Base-by-base conservation (phyloP, 1,139 yeast genomes). In the Geotrichum cucujoidarum region DNA sequence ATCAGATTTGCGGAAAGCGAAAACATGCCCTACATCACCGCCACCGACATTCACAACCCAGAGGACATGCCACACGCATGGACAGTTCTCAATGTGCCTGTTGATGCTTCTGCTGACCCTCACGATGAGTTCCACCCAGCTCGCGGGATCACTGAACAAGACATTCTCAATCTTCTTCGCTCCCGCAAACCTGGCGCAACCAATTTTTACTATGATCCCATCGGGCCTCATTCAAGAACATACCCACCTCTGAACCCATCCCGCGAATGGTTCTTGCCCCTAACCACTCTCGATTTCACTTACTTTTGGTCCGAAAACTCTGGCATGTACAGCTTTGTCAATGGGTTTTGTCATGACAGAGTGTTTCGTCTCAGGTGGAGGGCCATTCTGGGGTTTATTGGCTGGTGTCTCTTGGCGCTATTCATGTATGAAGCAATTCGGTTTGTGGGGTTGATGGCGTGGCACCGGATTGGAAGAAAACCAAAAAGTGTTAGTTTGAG, bases 291-390 rank as follows among this genome's bases (percentile, higher is more conserved):
- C n/a, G 60, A 58, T 44, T 52, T 58, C 45, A 45, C 56, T 6
- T 56, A 50, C 36, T 49, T 58, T 33, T 59, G 60, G 60, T 40
- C 53, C 24, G 61, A 59, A 37, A 30, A 43, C 18, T 52, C 45
- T 22, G 61, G 61, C 31, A 55, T 59, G 58, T 58, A 59, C 45
- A 55, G 60, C 20, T 59, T 58, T 53, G 58, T 55, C 5, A 48
- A 49, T 30, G 60, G 59, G 17, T 58, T 58, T 40, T 59, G 61
- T 30, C 61, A 59, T 40, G 45, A 51, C 8, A 43, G 43, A 8
- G 39, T 20, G 21, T 59, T 59, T 45, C 40, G 38, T 10, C 40
- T 58, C 41, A 45, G 53, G 14, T 52, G 25, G 30, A 14, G 38
- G 35, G 30, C 52, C 14, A 45, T 37, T 2, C 11, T 51, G 27